Conservation (phyloP, 1,284 basidiomycete genomes). For the Bjerkandera adusta region DNA sequence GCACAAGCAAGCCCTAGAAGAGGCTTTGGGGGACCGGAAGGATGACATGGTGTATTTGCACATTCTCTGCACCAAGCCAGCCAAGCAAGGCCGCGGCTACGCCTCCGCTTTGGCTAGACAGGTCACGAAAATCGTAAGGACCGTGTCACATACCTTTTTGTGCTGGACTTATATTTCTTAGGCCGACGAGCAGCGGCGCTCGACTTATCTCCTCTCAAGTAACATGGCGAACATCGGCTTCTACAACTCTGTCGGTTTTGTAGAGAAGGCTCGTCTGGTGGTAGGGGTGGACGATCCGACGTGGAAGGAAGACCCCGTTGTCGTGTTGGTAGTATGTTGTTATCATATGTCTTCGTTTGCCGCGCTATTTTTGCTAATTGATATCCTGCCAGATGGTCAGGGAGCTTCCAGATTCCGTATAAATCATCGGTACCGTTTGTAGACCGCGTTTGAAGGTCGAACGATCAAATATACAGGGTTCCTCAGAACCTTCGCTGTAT, state of each 20-base stretch:
- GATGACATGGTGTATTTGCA: neutral
- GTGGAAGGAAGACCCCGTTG: constrained; percentile 17
- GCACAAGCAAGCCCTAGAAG: neutral
- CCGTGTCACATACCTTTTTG: neutral
- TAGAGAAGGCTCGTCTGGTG: constrained; percentile 9
- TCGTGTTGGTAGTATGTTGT: constrained; percentile 16
- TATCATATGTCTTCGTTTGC: neutral
- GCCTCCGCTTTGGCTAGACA: constrained; percentile 2
- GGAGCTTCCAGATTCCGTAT: neutral
- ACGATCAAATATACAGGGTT: neutral
- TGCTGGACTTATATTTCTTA: neutral
- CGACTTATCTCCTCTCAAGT: constrained; percentile 20
- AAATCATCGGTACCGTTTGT: neutral
- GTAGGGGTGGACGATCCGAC: constrained; percentile 22
- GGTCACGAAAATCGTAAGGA: neutral
- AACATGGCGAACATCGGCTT: constrained; percentile 20
- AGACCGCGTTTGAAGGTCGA: neutral
- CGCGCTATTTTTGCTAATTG: neutral
- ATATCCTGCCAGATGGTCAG: constrained; percentile 1
- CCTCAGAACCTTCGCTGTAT: neutral
- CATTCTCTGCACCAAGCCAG: constrained; percentile 1
- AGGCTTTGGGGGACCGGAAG: constrained; percentile 1
- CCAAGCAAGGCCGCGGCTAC: constrained; percentile 10
- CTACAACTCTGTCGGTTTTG: constrained; percentile 22
- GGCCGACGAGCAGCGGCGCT: constrained; percentile 18